These are phyloP conservation scores for Paraconiothyrium brasiliense DNA, from an alignment of 2,329 filamentous ascomycete species.

Conservation along the genomic window DNA sequence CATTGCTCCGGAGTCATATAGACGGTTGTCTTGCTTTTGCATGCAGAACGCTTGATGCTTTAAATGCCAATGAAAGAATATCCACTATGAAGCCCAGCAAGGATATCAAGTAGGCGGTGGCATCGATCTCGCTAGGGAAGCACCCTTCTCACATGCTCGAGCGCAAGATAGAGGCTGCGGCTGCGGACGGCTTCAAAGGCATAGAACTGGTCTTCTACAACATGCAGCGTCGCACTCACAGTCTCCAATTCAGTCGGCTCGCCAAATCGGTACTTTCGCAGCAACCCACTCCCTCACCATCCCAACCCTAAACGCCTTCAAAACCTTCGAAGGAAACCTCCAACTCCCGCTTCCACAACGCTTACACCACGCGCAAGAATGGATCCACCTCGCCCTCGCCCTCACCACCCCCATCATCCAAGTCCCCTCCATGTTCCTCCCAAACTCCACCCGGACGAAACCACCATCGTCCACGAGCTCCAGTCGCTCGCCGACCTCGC, in stretches of 20 bases:
- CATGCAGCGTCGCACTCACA: conserved; percentile 7
- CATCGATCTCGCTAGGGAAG: conserved; percentile 12
- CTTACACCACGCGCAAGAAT: conserved; percentile 6
- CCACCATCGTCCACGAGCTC: conserved; percentile 6
- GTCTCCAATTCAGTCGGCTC: neutral
- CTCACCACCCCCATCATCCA: conserved; percentile 7
- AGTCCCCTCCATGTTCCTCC: conserved; percentile 13
- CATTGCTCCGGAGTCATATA: conserved; percentile 16
- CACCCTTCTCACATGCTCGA: conserved; percentile 15
- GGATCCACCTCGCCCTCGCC: neutral
- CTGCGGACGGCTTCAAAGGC: conserved; percentile 18
- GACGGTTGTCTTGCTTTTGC: conserved; percentile 8
- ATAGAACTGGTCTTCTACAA: conserved; percentile 17
- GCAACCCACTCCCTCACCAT: neutral
- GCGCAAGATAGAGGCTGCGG: conserved; percentile 19
- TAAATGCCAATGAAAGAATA: neutral
- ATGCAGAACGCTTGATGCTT: neutral
- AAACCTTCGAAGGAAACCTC: conserved; percentile 10
- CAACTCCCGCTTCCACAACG: neutral
- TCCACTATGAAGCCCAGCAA: conserved; percentile 4
- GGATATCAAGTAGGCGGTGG: neutral
- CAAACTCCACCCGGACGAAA: neutral
- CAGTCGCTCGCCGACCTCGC: conserved; percentile 11
- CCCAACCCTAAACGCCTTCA: neutral
- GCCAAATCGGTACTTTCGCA: neutral